A percentile compares a stretch with the other conserved stretches of the same genome.
Evolutionary conservation across 2,329 filamentous ascomycete species (phyloP).

Genomic region (Aspergillus eucalypticola): DNA sequence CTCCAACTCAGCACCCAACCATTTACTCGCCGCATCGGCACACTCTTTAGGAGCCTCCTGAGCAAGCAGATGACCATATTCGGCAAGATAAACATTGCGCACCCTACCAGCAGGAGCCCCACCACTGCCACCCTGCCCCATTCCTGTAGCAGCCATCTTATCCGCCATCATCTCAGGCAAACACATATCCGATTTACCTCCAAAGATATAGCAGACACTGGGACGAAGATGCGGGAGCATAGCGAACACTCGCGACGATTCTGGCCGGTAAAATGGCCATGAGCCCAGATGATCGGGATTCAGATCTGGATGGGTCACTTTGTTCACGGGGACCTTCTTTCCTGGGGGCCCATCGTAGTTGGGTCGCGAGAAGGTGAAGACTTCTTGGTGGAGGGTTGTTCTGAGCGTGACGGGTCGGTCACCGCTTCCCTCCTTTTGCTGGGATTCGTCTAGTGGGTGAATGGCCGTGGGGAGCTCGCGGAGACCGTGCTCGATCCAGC

Average conservation of each 20-base stretch:
- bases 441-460: constrained; percentile 30
- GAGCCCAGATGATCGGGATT: constrained; percentile 31
- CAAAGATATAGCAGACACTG: constrained; percentile 49
- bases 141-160: constrained; percentile 44
- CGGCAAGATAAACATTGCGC: constrained; percentile 62
- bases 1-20: constrained; percentile 59
- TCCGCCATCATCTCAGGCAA: constrained; percentile 40
- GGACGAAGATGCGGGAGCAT: constrained; percentile 48
- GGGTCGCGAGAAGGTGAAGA: constrained; percentile 55
- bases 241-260: constrained; percentile 40
- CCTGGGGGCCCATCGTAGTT: constrained; percentile 61
- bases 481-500: constrained; percentile 73
- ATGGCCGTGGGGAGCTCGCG: constrained; percentile 67
- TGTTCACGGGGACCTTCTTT: constrained; percentile 38
- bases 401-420: constrained; percentile 63
- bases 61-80: constrained; percentile 75
- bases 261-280: constrained; percentile 48
- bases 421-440: constrained; percentile 10
- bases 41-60: constrained; percentile 73
- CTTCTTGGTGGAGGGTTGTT: constrained; percentile 86
- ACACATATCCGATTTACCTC: constrained; percentile 45
- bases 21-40: constrained; percentile 61
- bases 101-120: constrained; percentile 70
- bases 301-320: constrained; percentile 50
- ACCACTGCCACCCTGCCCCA: constrained; percentile 44